Evolutionary conservation across 1,139 yeast species (phyloP).

Genomic region (Meyerozyma elateridarum): DNA sequence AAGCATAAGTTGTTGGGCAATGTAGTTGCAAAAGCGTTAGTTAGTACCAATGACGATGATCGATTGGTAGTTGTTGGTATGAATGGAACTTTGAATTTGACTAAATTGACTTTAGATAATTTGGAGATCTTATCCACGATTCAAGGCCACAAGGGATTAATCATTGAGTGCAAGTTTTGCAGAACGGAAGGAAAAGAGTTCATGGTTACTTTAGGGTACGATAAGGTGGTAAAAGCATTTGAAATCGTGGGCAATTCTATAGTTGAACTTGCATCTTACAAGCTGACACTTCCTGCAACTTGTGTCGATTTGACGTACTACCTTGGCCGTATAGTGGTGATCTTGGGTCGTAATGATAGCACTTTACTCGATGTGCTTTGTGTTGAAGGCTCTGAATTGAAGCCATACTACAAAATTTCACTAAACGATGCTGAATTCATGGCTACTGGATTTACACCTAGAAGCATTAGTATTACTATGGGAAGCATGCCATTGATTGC

Average conservation of each 20-base stretch:
- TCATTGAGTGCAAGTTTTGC: constrained; percentile 27
- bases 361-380: constrained; percentile 51
- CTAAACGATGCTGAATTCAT: constrained; percentile 73
- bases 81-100: constrained; percentile 30
- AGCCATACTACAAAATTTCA: constrained; percentile 45
- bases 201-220: constrained; percentile 63
- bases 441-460: constrained; percentile 62
- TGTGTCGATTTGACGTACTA: constrained; percentile 36
- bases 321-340: constrained; percentile 29
- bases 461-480: constrained; percentile 33
- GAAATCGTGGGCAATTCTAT: constrained; percentile 19
- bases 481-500: constrained; percentile 32
- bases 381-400: constrained; percentile 12
- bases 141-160: constrained; percentile 29
- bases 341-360: constrained; percentile 57
- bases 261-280: constrained; percentile 25
- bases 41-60: constrained; percentile 13
- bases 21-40: constrained; percentile 33
- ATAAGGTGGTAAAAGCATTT: constrained; percentile 41
- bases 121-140: constrained; percentile 11
- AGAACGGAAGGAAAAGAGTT: constrained; percentile 20
- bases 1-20: constrained; percentile 16
- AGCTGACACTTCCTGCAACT: constrained; percentile 45
- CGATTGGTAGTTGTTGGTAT: constrained; percentile 35
- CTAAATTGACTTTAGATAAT: constrained; percentile 11